Percentiles rank a stretch among this genome's conserved stretches.
phyloP scores from a whole-genome alignment of 176 grass and related monocot genomes.

The Bolboschoenus planiculmis region DNA sequence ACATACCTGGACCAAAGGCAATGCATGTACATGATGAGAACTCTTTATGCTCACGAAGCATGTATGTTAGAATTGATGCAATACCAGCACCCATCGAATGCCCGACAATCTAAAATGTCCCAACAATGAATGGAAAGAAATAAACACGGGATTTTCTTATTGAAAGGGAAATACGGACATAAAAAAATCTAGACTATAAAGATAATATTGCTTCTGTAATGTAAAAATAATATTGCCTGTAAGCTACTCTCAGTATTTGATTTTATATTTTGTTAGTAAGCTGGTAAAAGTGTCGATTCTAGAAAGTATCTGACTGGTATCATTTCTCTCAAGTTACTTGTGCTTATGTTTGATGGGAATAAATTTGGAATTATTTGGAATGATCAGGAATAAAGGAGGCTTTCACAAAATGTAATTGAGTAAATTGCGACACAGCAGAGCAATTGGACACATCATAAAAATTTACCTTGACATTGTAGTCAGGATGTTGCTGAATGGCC shows the following conservation, averaged over 20 bases:
- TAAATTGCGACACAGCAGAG: not conserved
- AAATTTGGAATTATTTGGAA: not conserved
- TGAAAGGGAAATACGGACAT: not conserved
- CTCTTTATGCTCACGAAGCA: slow-evolving; percentile 72
- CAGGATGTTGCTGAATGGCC: slow-evolving; percentile 1
- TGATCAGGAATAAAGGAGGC: not conserved
- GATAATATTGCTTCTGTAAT: not conserved
- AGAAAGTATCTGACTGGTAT: not conserved
- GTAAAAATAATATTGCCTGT: not conserved
- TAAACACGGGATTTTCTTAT: slow-evolving; percentile 4
- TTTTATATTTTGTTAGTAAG: not conserved
- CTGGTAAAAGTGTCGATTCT: not conserved
- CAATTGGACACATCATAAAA: not conserved
- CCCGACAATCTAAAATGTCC: slow-evolving; percentile 69
- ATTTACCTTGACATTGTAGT: slow-evolving; percentile 13
- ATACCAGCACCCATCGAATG: slow-evolving; percentile 92
- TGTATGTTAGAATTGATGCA: slow-evolving; percentile 76
- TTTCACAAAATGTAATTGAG: not conserved
- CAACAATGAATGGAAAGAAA: slow-evolving; percentile 24
- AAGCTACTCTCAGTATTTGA: not conserved
- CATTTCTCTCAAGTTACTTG: not conserved
- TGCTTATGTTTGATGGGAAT: not conserved
- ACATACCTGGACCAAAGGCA: slow-evolving; percentile 85
- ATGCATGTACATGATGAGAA: slow-evolving; percentile 73
- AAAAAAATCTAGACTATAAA: slow-evolving; percentile 13